Base-by-base conservation (phyloP, 176 grass and related monocot species). In the Triticum turgidum region DNA sequence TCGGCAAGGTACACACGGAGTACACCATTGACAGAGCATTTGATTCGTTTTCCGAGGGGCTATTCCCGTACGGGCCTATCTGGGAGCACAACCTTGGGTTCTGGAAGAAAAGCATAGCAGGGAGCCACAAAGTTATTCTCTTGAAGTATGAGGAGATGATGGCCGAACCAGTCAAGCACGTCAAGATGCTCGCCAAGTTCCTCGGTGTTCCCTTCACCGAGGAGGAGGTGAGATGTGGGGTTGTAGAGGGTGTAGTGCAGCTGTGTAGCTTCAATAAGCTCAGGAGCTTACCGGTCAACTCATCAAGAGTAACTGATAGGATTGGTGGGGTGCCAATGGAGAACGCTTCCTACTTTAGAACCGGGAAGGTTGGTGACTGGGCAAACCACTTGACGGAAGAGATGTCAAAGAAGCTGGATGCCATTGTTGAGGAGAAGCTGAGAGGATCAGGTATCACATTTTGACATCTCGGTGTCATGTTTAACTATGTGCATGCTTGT, bases 181-280 rank as follows among this genome's bases (percentile, higher is more conserved):
- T 49, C n/a, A 74, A 74, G 72, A 47, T 29, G 72, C 72, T 74
- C 3, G 72, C 72, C 6, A 44, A 29, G 22, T 74, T 74, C 71
- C 71, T 74, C 71, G 6, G 12, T 1, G 71, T 74, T 6, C 71
- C 71, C 22, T 74, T 74, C 71, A 47, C 41, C 41, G n/a, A 74
- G 22, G 22, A 74, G 41, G 71, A 74, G 71, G 41, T 47, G 39
- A 74, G 41, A 17, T 3, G 12, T 2, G 71, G 71, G 1, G 49
- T 13, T 0, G 64, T 82, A 29, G 44, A 82, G 41, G 80, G 69
- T 10, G 44, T 69, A 3, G 80, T 82, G 29, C 44, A 51, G 0
- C 65, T 82, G 11, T 82, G 65, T 3, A 54, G 80, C 44, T 82
- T 82, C 44, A 41, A 82, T 30, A 49, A 52, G 18, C 80, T 82